phyloP scores from a whole-genome alignment of 2,329 filamentous ascomycete species.

The Arachnopeziza araneosa region DNA sequence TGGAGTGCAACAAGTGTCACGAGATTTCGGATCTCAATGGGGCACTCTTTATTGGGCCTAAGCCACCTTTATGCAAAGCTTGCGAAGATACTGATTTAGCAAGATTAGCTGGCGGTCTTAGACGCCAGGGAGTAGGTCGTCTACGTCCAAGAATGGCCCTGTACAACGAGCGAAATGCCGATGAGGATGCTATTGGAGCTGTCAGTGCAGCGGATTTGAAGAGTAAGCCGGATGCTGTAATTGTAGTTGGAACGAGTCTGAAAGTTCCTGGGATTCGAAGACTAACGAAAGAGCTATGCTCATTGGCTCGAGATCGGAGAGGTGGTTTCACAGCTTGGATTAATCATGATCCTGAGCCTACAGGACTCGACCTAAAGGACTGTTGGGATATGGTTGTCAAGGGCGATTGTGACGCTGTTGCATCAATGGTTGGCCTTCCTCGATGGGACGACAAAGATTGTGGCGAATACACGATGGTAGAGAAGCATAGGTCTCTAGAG shows the following conservation, averaged over 20 bases:
- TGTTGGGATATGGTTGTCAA: slow-evolving; percentile 90
- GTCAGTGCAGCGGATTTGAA: slow-evolving; percentile 84
- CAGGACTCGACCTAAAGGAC: slow-evolving; percentile 78
- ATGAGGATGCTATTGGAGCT: slow-evolving; percentile 91
- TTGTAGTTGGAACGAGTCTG: slow-evolving; percentile 92
- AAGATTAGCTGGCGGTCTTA: slow-evolving; percentile 74
- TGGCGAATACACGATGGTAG: slow-evolving; percentile 42
- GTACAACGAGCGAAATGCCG: slow-evolving; percentile 96
- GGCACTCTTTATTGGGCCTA: slow-evolving; percentile 75
- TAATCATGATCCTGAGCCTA: slow-evolving; percentile 80
- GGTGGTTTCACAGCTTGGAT: slow-evolving; percentile 92
- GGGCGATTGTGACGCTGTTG: slow-evolving; percentile 84
- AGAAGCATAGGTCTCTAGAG: slow-evolving; percentile 37
- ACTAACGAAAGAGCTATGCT: slow-evolving; percentile 86
- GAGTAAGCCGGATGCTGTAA: slow-evolving; percentile 78
- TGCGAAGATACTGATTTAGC: slow-evolving; percentile 73
- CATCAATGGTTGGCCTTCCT: slow-evolving; percentile 60
- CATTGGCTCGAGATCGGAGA: slow-evolving; percentile 72
- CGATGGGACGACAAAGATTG: slow-evolving; percentile 53
- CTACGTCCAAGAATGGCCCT: slow-evolving; percentile 89
- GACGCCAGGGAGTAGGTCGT: slow-evolving; percentile 88
- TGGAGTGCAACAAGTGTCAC: slow-evolving; percentile 93
- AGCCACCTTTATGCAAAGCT: slow-evolving; percentile 70
- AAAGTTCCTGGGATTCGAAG: slow-evolving; percentile 91
- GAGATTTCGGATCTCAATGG: slow-evolving; percentile 71